phyloP scores from a whole-genome alignment of 1,284 basidiomycete genomes.

The Cutaneotrichosporon cutaneum region DNA sequence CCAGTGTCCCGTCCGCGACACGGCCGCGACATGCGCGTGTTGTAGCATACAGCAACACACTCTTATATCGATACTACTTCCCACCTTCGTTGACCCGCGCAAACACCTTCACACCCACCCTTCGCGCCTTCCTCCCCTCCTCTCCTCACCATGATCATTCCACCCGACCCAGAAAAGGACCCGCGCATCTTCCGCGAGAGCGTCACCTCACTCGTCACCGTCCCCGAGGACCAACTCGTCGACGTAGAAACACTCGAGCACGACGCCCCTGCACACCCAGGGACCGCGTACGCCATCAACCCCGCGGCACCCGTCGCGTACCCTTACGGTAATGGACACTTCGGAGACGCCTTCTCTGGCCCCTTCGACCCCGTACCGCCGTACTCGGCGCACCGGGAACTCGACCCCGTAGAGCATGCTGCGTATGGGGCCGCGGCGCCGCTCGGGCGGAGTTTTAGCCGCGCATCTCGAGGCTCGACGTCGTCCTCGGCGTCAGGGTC shows the following conservation, averaged over 20 bases:
- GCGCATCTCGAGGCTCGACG: slow-evolving; percentile 8
- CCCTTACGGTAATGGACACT: slow-evolving; percentile 21
- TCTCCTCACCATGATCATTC: slow-evolving; percentile 48
- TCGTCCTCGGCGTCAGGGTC: slow-evolving; percentile 11
- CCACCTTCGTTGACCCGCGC: neutral
- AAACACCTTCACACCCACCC: neutral
- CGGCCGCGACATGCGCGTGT: neutral
- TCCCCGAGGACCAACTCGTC: slow-evolving; percentile 19
- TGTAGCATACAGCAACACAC: neutral
- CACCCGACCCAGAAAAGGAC: slow-evolving; percentile 53
- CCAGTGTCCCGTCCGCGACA: neutral
- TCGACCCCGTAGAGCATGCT: slow-evolving; percentile 7
- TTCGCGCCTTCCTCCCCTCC: neutral
- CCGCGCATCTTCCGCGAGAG: slow-evolving; percentile 37
- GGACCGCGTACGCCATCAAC: slow-evolving; percentile 22
- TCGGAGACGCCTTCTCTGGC: slow-evolving; percentile 24
- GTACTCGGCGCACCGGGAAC: slow-evolving; percentile 22
- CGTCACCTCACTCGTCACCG: slow-evolving; percentile 12
- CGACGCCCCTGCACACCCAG: slow-evolving; percentile 19
- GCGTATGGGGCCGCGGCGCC: neutral
- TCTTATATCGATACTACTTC: neutral
- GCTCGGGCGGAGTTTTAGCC: slow-evolving; percentile 4
- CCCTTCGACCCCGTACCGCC: slow-evolving; percentile 42
- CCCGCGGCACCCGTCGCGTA: slow-evolving; percentile 10
- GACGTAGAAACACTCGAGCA: slow-evolving; percentile 4